A percentile compares a stretch with the other conserved stretches of the same genome.
Evolutionary conservation across 2,329 filamentous ascomycete species (phyloP).

Genomic region (Coniochaeta sp.): DNA sequence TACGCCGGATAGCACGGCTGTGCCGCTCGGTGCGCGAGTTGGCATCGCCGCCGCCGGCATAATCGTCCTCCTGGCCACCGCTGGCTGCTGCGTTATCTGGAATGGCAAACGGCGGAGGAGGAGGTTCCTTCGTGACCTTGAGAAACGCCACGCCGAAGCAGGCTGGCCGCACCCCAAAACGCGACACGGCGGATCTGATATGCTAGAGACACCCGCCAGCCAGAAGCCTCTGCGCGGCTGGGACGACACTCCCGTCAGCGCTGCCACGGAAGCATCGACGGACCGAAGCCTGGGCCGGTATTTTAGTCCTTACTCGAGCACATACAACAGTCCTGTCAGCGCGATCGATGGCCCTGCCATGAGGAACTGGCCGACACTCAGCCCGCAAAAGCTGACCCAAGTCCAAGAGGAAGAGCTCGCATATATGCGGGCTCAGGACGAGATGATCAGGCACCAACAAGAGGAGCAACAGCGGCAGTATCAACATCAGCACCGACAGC

Average conservation of each 20-base stretch:
- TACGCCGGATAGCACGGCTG: constrained; percentile 34
- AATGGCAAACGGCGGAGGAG: constrained; percentile 48
- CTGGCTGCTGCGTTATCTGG: constrained; percentile 47
- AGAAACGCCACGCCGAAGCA: constrained; percentile 24
- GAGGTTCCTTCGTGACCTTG: constrained; percentile 40
- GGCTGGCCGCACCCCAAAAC: constrained; percentile 33
- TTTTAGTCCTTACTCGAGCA: constrained; percentile 52
- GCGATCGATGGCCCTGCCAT: constrained; percentile 23
- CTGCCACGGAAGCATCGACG: constrained; percentile 22
- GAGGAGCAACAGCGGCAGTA: constrained; percentile 1
- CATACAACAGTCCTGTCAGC: constrained; percentile 50
- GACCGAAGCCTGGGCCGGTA: constrained; percentile 30
- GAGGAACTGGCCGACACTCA: constrained; percentile 12
- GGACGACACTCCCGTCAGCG: constrained; percentile 44
- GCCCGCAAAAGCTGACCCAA: constrained; percentile 18
- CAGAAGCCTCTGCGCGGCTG: constrained; percentile 44
- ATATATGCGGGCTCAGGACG: constrained; percentile 1
- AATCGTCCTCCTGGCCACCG: constrained; percentile 34
- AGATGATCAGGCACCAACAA: constrained; percentile 4
- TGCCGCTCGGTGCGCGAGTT: constrained; percentile 47
- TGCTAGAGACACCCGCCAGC: constrained; percentile 45
- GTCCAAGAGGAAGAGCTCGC: constrained; percentile 12
- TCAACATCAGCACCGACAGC: neutral
- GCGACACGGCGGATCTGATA: constrained; percentile 23
- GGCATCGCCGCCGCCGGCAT: constrained; percentile 49